Conservation (phyloP, 768 basidiomycete genomes). For the Pleurotus tuber-regium region DNA sequence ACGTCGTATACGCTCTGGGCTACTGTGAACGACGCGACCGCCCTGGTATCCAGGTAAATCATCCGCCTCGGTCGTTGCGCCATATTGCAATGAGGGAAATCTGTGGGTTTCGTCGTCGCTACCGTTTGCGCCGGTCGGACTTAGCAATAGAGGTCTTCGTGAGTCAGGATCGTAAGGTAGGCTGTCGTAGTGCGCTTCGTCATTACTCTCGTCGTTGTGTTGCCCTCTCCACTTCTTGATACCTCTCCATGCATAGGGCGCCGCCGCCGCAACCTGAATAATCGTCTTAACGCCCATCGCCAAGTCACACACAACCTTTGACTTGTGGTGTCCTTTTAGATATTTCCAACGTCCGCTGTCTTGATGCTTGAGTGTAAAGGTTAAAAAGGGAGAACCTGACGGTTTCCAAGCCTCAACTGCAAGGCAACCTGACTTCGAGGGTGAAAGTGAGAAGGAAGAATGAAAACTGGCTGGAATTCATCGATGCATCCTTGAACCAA, state of each 20-base stretch:
- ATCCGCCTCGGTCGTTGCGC: constrained; percentile 1
- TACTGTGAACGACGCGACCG: constrained; percentile 9
- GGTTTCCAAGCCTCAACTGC: too few relatives aligned
- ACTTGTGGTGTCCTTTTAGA: too few relatives aligned
- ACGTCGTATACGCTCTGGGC: constrained; percentile 32
- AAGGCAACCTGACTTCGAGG: too few relatives aligned
- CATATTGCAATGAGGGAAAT: not conserved
- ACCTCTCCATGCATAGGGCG: not conserved
- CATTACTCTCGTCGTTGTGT: not conserved
- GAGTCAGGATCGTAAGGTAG: constrained; percentile 1
- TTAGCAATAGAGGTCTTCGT: constrained; percentile 6
- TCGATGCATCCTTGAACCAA: too few relatives aligned
- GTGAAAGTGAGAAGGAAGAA: too few relatives aligned
- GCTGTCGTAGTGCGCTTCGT: not conserved
- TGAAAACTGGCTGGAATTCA: too few relatives aligned
- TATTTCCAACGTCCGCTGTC: too few relatives aligned
- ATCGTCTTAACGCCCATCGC: constrained; percentile 10
- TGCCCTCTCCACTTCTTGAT: not conserved
- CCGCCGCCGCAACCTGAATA: constrained; percentile 2
- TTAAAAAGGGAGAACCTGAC: too few relatives aligned
- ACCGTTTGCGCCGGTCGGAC: not conserved
- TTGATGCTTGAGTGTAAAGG: too few relatives aligned
- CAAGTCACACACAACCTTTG: too few relatives aligned
- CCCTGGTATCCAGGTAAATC: constrained; percentile 5
- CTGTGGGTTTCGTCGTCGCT: not conserved